Base-by-base conservation (phyloP, 164 flowering plant genomes). In the Piper longum region DNA sequence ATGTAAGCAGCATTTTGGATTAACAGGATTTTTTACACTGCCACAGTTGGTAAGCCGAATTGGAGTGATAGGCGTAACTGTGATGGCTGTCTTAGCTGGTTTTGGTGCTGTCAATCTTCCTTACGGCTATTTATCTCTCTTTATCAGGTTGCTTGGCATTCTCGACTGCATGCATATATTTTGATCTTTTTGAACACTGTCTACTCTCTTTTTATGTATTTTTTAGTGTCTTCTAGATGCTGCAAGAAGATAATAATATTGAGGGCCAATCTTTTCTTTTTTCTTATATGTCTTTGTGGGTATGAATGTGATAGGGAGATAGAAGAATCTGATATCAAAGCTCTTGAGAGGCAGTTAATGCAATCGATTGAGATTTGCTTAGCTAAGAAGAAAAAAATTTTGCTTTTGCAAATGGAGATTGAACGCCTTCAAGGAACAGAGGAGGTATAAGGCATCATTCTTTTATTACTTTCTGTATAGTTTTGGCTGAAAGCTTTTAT, bases 51-150 rank as follows among this genome's bases (percentile, higher is more conserved):
- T 93, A 42, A 93, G 99, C 74, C 83, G 99, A 79, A 91, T 93
- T 72, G 99, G 91, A 45, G 97, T 93, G 16, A 83, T 93, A 73
- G 99, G 99, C 41, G 99, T 93, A 61, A 88, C 96, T 41, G 89
- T 93, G 71, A 88, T 93, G 99, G 95, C 99, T 63, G 86, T 93
- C 45, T 71, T 90, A 45, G 88, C 99, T 74, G 99, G 99, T 67
- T 91, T 93, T 80, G 99, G 99, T 72, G 99, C 99, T 74, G 99
- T 93, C 36, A 93, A 91, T 81, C 82, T 93, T 73, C 99, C 99
- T 16, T 91, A 88, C 76, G 88, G 96, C 75, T 93, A 93, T 69
- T 71, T 91, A 18, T 93, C 99, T 56, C 96, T 93, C 62, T 93
- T 93, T 77, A 88, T 93, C 71, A 83, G 97, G 98, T 93, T 57